Conservation (phyloP, 1,284 basidiomycete species). For the Ganoderma leucocontextum region DNA sequence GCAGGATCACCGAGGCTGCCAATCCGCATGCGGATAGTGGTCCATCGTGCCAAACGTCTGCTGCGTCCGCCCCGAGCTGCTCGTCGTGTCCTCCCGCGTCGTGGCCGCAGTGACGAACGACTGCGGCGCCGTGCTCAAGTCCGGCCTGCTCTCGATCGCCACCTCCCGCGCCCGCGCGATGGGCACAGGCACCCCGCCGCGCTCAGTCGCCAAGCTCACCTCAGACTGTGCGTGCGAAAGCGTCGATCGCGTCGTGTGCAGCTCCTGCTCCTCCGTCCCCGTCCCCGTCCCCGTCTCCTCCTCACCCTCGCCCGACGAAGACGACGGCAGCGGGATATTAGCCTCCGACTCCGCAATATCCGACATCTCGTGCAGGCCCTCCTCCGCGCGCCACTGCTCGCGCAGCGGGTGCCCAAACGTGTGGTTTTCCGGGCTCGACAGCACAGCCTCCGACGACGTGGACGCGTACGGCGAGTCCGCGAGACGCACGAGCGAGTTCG, state of each 20-base stretch:
- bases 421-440: conserved; percentile 68
- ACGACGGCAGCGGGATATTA: conserved; percentile 20
- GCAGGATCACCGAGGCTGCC: conserved; percentile 37
- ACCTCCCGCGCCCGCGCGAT: conserved; percentile 31
- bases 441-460: conserved; percentile 55
- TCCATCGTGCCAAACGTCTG: conserved; percentile 49
- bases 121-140: conserved; percentile 71
- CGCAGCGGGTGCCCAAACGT: conserved; percentile 69
- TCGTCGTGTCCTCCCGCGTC: conserved; percentile 59
- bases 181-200: conserved; percentile 36
- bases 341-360: conserved; percentile 33
- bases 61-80: conserved; percentile 44
- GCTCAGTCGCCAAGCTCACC: conserved; percentile 33
- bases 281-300: conserved; percentile 23
- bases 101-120: conserved; percentile 73
- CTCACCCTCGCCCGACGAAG: neutral
- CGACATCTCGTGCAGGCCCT: conserved; percentile 33
- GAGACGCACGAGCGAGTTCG: conserved; percentile 68
- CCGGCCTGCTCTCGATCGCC: conserved; percentile 53
- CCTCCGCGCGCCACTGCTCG: conserved; percentile 38
- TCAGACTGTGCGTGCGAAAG: conserved; percentile 37
- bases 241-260: conserved; percentile 34
- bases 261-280: conserved; percentile 25
- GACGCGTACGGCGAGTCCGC: conserved; percentile 49
- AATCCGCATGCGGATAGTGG: conserved; percentile 38